A percentile compares a stretch with the other conserved stretches of the same genome.
Evolutionary conservation across 2,329 filamentous ascomycete species (phyloP).

Genomic region (Verticillium longisporum): DNA sequence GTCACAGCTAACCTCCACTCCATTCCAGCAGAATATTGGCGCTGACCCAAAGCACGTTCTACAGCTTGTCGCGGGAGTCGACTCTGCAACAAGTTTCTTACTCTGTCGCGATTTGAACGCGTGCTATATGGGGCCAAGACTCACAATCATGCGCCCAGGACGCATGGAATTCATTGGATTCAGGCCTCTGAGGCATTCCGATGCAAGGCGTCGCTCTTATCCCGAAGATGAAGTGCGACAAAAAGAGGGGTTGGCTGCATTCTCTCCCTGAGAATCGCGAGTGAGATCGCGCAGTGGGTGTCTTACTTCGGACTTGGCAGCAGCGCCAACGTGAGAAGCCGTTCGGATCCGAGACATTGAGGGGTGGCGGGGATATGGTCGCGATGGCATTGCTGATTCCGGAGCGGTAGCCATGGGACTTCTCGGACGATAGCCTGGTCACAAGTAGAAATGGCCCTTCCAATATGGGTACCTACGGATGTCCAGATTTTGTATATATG

Average conservation of each 20-base stretch:
- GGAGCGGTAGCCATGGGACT: neutral
- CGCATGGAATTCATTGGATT: neutral
- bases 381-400: neutral
- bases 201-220: neutral
- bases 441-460: too few species aligned
- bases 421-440: neutral
- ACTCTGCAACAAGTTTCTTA: neutral
- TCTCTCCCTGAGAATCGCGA: neutral
- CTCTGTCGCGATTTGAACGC: neutral
- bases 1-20: neutral
- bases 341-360: neutral
- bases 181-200: neutral
- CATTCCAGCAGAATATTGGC: neutral
- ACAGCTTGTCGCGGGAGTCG: neutral
- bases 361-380: neutral
- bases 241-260: neutral
- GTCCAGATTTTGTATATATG: neutral
- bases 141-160: neutral
- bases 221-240: neutral
- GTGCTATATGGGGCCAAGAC: neutral
- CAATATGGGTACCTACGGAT: too few species aligned
- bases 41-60: neutral
- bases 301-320: neutral
- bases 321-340: neutral
- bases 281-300: neutral